Base-by-base conservation (phyloP, 129 eudicot genomes). In the Silybum marianum region DNA sequence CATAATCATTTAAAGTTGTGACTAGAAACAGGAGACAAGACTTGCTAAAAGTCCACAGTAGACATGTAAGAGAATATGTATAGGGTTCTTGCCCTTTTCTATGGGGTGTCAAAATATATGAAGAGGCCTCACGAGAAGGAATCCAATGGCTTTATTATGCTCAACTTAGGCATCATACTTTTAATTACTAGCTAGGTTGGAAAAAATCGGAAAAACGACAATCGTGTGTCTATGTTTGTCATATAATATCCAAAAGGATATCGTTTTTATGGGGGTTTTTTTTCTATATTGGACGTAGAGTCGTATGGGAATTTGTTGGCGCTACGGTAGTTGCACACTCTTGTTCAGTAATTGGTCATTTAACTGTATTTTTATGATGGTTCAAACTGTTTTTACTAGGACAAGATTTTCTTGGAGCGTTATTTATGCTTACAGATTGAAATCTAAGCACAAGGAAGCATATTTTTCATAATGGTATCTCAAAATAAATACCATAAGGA, bases 51-150 rank as follows among this genome's bases (percentile, higher is more conserved):
- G 86, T 83, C 75, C 86, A 21, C 72, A 21, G 71, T 82, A 82
- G 85, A 24, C 40, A 36, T 80, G 78, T 72, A 83, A 78, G 83
- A 83, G 86, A 83, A 78, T 83, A 83, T 83, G 54, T 83, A 72
- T 83, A 83, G 86, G 75, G 34, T 10, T 83, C 73, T 62, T 77
- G 69, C 78, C 51, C 78, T 66, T 77, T 83, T 40, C 39, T n/a
- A 70, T 71, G 86, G 69, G 72, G 68, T 30, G 58, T 77, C 67
- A 51, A 54, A 74, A 30, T 66, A 74, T 25, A 30, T 36, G 25
- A 83, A 62, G 86, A 62, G 86, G 36, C 32, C 62, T 71, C 79
- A 78, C 79, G 75, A 78, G 86, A 83, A 72, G 75, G 74, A 78
- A 83, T 83, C 72, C 46, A 71, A 36, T 54, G n/a, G 34, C 67